These are phyloP conservation scores for Seminavis robusta DNA, from an alignment of 108 stramenopile genomes.

Conservation along the genomic window DNA sequence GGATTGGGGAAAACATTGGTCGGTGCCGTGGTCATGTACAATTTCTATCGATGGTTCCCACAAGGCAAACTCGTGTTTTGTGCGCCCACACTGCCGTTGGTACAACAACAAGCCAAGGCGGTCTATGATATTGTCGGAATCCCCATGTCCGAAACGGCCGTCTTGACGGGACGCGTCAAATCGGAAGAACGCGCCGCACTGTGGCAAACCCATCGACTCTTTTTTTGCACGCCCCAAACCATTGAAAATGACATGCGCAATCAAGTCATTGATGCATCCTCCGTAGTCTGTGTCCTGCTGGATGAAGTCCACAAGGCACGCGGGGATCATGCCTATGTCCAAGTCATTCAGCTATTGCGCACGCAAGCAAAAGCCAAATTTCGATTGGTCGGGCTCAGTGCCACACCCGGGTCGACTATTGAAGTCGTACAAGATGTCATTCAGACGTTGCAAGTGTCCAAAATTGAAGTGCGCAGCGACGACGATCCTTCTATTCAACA, in stretches of 20 bases:
- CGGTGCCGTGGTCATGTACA: conserved; percentile 98
- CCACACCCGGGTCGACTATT: conserved; percentile 93
- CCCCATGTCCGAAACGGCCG: conserved; percentile 69
- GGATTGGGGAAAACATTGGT: conserved; percentile 99
- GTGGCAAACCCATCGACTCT: conserved; percentile 79
- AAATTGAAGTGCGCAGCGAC: conserved; percentile 84
- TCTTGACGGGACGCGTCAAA: conserved; percentile 59
- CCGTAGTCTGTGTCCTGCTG: conserved; percentile 88
- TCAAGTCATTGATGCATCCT: conserved; percentile 32
- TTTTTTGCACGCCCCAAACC: conserved; percentile 98
- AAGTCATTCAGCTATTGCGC: conserved; percentile 55
- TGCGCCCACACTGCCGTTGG: conserved; percentile 95
- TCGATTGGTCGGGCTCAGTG: conserved; percentile 86
- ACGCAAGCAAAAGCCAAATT: conserved; percentile 52
- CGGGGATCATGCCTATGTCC: conserved; percentile 88
- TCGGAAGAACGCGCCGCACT: conserved; percentile 35
- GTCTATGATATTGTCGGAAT: conserved; percentile 90
- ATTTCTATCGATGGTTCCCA: conserved; percentile 90
- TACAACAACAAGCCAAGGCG: conserved; percentile 93
- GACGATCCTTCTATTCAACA: conserved; percentile 70
- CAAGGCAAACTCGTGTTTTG: conserved; percentile 67
- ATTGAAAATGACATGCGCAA: conserved; percentile 85
- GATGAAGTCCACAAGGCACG: conserved; percentile 97
- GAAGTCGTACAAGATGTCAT: conserved; percentile 82
- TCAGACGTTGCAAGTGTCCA: conserved; percentile 51